phyloP scores from a whole-genome alignment of 306 rosid genomes.

The Rubus parviflorus region DNA sequence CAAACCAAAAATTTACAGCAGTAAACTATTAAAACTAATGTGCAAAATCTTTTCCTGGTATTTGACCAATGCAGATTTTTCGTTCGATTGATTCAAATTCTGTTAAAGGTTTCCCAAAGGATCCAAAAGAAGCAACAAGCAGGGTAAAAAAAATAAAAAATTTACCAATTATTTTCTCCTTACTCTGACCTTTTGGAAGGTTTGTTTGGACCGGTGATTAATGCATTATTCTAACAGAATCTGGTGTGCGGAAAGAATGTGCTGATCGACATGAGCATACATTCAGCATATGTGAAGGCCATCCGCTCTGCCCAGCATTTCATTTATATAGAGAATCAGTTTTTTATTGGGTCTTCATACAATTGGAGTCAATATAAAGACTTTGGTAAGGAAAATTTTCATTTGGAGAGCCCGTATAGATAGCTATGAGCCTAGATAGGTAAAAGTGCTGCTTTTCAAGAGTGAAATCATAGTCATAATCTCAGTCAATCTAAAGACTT shows the following conservation, averaged over 20 bases:
- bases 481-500: background rate
- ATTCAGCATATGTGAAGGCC: constrained; percentile 90
- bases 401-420: constrained; percentile 20
- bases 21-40: constrained; percentile 5
- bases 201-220: constrained; percentile 23
- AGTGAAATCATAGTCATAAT: background rate
- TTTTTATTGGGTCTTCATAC: constrained; percentile 91
- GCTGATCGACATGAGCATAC: constrained; percentile 99
- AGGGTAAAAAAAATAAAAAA: constrained; percentile 44
- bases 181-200: constrained; percentile 17
- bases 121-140: constrained; percentile 68
- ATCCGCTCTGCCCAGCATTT: constrained; percentile 95
- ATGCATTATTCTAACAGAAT: constrained; percentile 55
- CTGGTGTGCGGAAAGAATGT: constrained; percentile 91
- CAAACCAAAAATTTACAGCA: background rate
- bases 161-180: constrained; percentile 26
- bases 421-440: background rate
- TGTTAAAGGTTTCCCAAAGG: constrained; percentile 84
- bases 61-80: constrained; percentile 63
- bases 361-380: constrained; percentile 77
- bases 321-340: constrained; percentile 92
- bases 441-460: background rate
- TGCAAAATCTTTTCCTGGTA: constrained; percentile 9
- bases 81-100: constrained; percentile 95
- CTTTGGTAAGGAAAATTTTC: constrained; percentile 52